Percentiles rank a stretch among this genome's conserved stretches.
These are phyloP conservation scores for Apiosordaria backusii DNA, from an alignment of 495 filamentous ascomycete species.

Conservation along the genomic window DNA sequence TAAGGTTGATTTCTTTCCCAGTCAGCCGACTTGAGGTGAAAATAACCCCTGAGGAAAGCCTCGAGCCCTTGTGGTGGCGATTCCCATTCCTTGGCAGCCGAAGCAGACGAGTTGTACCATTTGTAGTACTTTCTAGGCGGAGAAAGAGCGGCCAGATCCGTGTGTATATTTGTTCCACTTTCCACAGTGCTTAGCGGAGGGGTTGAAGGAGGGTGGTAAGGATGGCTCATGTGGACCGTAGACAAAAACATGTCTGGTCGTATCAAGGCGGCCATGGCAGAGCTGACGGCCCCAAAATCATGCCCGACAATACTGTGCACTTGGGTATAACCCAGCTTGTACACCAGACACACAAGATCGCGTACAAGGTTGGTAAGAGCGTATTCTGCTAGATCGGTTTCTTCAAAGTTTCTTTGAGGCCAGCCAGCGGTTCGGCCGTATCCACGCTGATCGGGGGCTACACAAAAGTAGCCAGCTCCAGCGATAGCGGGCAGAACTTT, in stretches of 20 bases:
- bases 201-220: constrained; percentile 23
- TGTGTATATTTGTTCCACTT: constrained; percentile 45
- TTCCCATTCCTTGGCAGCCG: constrained; percentile 59
- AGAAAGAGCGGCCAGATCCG: constrained; percentile 49
- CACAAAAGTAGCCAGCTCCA: constrained; percentile 55
- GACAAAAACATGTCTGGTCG: constrained; percentile 62
- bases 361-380: constrained; percentile 57
- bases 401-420: constrained; percentile 47
- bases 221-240: constrained; percentile 49
- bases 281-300: constrained; percentile 60
- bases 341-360: constrained; percentile 58
- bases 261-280: constrained; percentile 57
- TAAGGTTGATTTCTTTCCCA: constrained; percentile 54
- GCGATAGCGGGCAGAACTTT: constrained; percentile 57
- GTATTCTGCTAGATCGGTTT: constrained; percentile 56
- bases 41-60: constrained; percentile 61
- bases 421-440: constrained; percentile 65
- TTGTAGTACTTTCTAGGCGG: constrained; percentile 64
- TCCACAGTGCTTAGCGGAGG: background rate
- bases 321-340: constrained; percentile 55
- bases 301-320: constrained; percentile 63
- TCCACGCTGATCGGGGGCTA: constrained; percentile 65
- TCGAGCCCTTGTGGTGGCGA: constrained; percentile 49
- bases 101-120: constrained; percentile 60
- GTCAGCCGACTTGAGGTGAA: constrained; percentile 63